Base-by-base conservation (phyloP, 352 stramenopile genomes). In the Globisporangium nodosum region DNA sequence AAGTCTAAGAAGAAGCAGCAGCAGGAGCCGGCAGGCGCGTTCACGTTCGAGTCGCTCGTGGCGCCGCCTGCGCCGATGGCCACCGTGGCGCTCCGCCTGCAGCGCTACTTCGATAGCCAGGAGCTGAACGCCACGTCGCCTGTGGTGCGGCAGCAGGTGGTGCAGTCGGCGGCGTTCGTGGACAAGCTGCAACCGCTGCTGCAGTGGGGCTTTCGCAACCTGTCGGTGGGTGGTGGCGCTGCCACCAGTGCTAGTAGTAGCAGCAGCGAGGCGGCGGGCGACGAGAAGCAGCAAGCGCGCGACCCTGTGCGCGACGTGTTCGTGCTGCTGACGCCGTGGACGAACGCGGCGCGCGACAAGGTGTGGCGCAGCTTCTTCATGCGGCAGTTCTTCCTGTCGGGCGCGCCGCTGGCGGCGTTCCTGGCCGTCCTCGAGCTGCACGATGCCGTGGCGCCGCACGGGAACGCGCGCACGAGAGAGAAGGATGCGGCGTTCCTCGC, bases 331-430 rank as follows among this genome's bases (percentile, higher is more conserved):
- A 63, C 69, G 58, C 71, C 72, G 6, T 79, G 77, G 68, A 69
- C 66, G 37, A 88, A 88, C 57, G 81, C 81, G 65, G 65, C 68
- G 33, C 54, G 58, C 43, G 56, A 64, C 52, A 53, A 64, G 49
- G 54, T 78, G 51, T 88, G 78, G 78, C 66, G 70, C 16, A 72
- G 77, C 49, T 88, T 83, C 61, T 87, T 79, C 61, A 70, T 76
- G 39, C 74, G 78, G 21, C 76, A 84, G 54, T 88, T 88, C 55
- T 82, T 87, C 49, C 61, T 88, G 4, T 78, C 74, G 0, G 54
- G 59, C 9, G 73, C 76, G 42, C 76, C 76, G 11, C 54, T 87
- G 31, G 51, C 49, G 27, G 58, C 70, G n/a, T 87, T 84, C 54
- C 49, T 87, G 11, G 51, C 56, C 8, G 58, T 70, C 16, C 72